Conservation (phyloP, 148 eudicot genomes). For the Amaranthus hypochondriacus region DNA sequence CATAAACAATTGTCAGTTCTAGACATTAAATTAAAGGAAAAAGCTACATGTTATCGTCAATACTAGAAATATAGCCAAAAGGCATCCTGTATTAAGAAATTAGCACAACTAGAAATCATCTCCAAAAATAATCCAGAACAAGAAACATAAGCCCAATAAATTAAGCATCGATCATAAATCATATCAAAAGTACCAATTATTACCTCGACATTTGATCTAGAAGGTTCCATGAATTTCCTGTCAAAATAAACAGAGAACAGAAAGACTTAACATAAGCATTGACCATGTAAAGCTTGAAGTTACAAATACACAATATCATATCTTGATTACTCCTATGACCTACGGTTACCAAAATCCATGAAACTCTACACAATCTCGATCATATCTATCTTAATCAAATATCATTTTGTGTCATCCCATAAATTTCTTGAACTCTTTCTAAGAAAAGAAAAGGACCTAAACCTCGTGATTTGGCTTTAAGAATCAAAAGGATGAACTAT, state of each 20-base stretch:
- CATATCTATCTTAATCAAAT: too few species aligned
- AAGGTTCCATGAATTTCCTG: constrained; percentile 23
- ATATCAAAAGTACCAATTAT: background rate
- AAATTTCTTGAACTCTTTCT: too few species aligned
- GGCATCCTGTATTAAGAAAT: background rate
- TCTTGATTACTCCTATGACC: too few species aligned
- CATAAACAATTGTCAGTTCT: too few species aligned
- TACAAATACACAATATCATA: background rate
- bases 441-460: background rate
- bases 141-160: background rate
- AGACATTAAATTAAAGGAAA: too few species aligned
- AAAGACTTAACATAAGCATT: background rate
- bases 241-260: background rate
- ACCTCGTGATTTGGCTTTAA: background rate
- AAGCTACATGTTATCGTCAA: too few species aligned
- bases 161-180: background rate
- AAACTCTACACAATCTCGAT: too few species aligned
- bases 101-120: background rate
- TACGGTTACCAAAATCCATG: too few species aligned
- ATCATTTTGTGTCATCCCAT: too few species aligned
- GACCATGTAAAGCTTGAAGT: background rate
- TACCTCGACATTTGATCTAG: constrained; percentile 18
- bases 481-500: background rate
- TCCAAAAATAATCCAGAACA: background rate
- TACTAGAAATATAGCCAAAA: background rate